These are phyloP conservation scores for Curvularia sp. DNA, from an alignment of 2,329 filamentous ascomycete genomes.

Conservation along the genomic window DNA sequence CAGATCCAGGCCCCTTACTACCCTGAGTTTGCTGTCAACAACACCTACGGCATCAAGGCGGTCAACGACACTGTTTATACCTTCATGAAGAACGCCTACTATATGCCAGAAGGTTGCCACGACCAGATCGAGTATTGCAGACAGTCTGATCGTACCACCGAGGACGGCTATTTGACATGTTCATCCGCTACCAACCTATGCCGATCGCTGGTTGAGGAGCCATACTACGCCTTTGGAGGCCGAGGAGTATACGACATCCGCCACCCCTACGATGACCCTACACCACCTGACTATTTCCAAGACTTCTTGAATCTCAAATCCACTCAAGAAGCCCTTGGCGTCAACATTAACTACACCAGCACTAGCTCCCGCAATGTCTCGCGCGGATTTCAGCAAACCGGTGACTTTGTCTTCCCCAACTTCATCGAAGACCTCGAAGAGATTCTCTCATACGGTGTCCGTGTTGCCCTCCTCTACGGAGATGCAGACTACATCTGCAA, in stretches of 20 bases:
- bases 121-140: slow-evolving; percentile 60
- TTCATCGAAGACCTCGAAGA: slow-evolving; percentile 58
- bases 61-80: slow-evolving; percentile 58
- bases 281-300: slow-evolving; percentile 59
- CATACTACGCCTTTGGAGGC: slow-evolving; percentile 51
- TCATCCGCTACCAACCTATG: slow-evolving; percentile 52
- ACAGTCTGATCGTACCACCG: slow-evolving; percentile 33
- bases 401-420: slow-evolving; percentile 57
- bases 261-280: slow-evolving; percentile 60
- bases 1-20: slow-evolving; percentile 57
- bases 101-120: slow-evolving; percentile 59
- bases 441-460: slow-evolving; percentile 63
- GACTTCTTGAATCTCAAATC: slow-evolving; percentile 62
- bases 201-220: slow-evolving; percentile 54
- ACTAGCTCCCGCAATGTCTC: slow-evolving; percentile 51
- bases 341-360: slow-evolving; percentile 64
- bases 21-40: slow-evolving; percentile 61
- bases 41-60: slow-evolving; percentile 61
- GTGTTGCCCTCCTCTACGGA: slow-evolving; percentile 64
- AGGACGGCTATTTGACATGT: slow-evolving; percentile 47
- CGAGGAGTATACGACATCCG: slow-evolving; percentile 65
- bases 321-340: slow-evolving; percentile 59
- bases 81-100: slow-evolving; percentile 55
- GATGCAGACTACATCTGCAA: slow-evolving; percentile 67
- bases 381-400: slow-evolving; percentile 55